Conservation (phyloP, 805 yeast species). For the Cyberlindnera nakhonratchasimensis region DNA sequence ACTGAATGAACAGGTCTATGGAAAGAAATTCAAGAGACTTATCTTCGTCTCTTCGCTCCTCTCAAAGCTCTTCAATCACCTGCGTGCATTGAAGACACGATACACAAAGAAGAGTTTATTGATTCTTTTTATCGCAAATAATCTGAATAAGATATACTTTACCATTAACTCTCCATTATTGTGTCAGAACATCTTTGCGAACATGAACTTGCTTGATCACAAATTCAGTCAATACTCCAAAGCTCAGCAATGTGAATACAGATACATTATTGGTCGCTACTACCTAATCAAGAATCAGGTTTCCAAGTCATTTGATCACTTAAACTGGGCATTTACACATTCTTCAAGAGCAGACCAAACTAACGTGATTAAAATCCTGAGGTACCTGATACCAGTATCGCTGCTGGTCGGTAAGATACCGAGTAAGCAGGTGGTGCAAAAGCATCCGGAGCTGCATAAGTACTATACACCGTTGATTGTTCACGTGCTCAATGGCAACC, state of each 20-base stretch:
- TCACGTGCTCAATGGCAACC: conserved; percentile 41
- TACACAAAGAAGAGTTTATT: conserved; percentile 39
- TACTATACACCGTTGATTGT: conserved; percentile 38
- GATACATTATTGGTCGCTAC: conserved; percentile 51
- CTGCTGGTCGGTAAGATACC: conserved; percentile 51
- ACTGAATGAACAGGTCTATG: conserved; percentile 39
- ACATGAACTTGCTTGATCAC: conserved; percentile 48
- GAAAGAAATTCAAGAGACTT: conserved; percentile 40
- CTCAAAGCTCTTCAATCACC: conserved; percentile 28
- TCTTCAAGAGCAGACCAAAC: conserved; percentile 7
- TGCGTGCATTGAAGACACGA: conserved; percentile 29
- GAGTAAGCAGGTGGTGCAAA: conserved; percentile 29
- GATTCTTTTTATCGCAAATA: conserved; percentile 45
- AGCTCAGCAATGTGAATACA: conserved; percentile 47
- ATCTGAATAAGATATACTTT: conserved; percentile 50
- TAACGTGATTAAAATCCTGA: conserved; percentile 34
- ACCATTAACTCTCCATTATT: conserved; percentile 51
- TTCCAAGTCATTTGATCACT: conserved; percentile 43
- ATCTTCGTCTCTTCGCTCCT: conserved; percentile 25
- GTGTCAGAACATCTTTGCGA: conserved; percentile 59
- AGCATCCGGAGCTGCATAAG: conserved; percentile 27
- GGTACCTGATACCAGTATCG: conserved; percentile 49
- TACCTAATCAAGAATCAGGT: conserved; percentile 51
- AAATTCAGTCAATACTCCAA: conserved; percentile 38
- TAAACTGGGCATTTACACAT: conserved; percentile 40